Base-by-base conservation (phyloP, 2,329 filamentous ascomycete species). In the Nothomitra cinnamomea region DNA sequence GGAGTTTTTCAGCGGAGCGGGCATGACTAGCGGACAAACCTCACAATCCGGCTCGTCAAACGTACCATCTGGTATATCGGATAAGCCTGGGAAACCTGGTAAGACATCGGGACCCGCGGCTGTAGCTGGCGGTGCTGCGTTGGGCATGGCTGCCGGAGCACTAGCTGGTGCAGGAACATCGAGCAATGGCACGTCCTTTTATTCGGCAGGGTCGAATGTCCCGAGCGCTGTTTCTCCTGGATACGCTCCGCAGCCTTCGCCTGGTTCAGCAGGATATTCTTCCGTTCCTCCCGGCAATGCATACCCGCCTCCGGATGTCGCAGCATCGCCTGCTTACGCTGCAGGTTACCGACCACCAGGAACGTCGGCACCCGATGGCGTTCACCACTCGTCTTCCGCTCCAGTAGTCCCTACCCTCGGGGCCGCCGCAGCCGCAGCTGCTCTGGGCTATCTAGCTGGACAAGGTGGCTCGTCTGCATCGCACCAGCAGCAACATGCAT, bases 91-190 rank as follows among this genome's bases (percentile, higher is more conserved):
- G 19, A 47, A 47, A 25, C 57, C 61, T 22, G 54, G 59, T 32
- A 51, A 41, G 49, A 10, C 32, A 51, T 24, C 64, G 54, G 62
- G 64, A 55, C 63, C 63, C n/a, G n/a, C 67, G 53, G 57, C 70
- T 53, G 71, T 70, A 3, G 64, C 60, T 49, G 56, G 70, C 50
- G 76, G 75, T 32, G 69, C 76, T n/a, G 78, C 79, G 21, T 75
- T 76, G 4, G 73, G n/a, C n/a, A n/a, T n/a, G n/a, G n/a, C n/a
- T 13, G 38, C 21, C 8, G 7, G 22, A n/a, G 28, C 28, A 10
- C 5, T 4, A 32, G 28, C 10, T 17, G 43, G n/a, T 6, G 22
- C 22, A 13, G 43, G 24, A 1, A 2, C 43, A 1, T 7, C 22
- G 22, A 32, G 32, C 28, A 17, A 28, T 21, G 36, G 25, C 24